Evolutionary conservation across 495 filamentous ascomycete species (phyloP).

Genomic region (Aspergillus baeticus): DNA sequence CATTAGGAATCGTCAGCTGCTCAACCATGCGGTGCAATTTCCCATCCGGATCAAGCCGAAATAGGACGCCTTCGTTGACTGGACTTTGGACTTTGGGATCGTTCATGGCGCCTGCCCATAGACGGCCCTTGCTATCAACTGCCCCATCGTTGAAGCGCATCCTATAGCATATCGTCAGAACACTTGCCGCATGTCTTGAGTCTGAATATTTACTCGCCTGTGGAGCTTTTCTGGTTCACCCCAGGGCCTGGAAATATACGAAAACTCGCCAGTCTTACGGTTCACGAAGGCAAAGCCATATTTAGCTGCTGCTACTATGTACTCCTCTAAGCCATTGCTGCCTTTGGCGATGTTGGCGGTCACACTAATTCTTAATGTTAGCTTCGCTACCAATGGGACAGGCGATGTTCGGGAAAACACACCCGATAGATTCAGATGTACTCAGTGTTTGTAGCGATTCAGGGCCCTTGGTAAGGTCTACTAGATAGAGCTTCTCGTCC

Average conservation of each 20-base stretch:
- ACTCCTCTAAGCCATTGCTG: conserved; percentile 54
- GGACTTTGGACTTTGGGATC: conserved; percentile 51
- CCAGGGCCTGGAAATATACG: conserved; percentile 62
- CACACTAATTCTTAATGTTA: conserved; percentile 46
- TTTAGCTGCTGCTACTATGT: conserved; percentile 79
- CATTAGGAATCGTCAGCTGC: conserved; percentile 80
- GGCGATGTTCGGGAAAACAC: conserved; percentile 10
- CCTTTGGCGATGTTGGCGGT: conserved; percentile 77
- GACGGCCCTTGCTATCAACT: conserved; percentile 76
- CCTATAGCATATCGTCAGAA: conserved; percentile 26
- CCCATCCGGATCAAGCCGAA: conserved; percentile 62
- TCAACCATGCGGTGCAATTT: conserved; percentile 58
- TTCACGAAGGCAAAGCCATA: conserved; percentile 75
- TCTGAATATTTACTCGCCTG: conserved; percentile 30
- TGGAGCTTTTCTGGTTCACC: conserved; percentile 47
- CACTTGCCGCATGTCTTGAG: neutral
- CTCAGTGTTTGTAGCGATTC: conserved; percentile 63
- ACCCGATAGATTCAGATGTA: conserved; percentile 66
- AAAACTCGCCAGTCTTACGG: conserved; percentile 58
- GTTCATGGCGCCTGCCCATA: conserved; percentile 90
- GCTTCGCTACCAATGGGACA: neutral
- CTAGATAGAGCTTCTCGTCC: conserved; percentile 68
- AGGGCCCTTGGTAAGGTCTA: conserved; percentile 66
- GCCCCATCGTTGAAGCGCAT: conserved; percentile 79
- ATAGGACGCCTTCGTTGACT: conserved; percentile 52